These are phyloP conservation scores for Obba rivulosa DNA, from an alignment of 768 basidiomycete genomes.

Conservation along the genomic window DNA sequence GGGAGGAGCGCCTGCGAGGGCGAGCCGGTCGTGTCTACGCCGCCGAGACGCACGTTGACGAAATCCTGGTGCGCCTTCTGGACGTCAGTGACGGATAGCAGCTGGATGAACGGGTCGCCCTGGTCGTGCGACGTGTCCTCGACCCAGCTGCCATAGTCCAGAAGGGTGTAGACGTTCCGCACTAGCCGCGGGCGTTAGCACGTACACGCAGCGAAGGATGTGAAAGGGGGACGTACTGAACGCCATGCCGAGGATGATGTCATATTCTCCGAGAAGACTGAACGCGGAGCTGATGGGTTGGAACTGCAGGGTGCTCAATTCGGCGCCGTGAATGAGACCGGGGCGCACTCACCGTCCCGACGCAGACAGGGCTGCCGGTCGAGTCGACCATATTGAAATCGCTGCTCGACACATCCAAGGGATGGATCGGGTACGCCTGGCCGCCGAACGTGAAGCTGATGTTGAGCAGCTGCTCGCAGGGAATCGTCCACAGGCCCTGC, in stretches of 20 bases:
- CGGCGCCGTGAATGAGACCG: not conserved
- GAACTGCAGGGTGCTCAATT: slow-evolving; percentile 42
- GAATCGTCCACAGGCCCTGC: slow-evolving; percentile 63
- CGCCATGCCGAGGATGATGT: slow-evolving; percentile 79
- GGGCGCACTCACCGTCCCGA: slow-evolving; percentile 53
- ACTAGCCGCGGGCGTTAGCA: slow-evolving; percentile 36
- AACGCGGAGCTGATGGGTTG: slow-evolving; percentile 75
- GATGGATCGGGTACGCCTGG: slow-evolving; percentile 62
- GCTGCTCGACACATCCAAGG: slow-evolving; percentile 60
- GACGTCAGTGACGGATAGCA: slow-evolving; percentile 53
- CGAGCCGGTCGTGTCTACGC: slow-evolving; percentile 50
- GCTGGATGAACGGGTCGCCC: slow-evolving; percentile 62
- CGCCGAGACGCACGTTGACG: slow-evolving; percentile 52
- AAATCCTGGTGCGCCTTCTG: slow-evolving; percentile 60
- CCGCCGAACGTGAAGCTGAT: slow-evolving; percentile 72
- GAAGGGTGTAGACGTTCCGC: slow-evolving; percentile 67
- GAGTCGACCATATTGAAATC: slow-evolving; percentile 46
- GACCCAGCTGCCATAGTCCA: slow-evolving; percentile 71
- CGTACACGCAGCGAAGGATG: not conserved
- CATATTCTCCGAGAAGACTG: slow-evolving; percentile 70
- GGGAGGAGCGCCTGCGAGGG: slow-evolving; percentile 58
- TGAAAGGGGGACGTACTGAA: slow-evolving; percentile 47
- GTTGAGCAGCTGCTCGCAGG: slow-evolving; percentile 69
- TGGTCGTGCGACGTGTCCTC: slow-evolving; percentile 38
- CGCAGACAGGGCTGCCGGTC: slow-evolving; percentile 52